Evolutionary conservation across 2,329 filamentous ascomycete genomes (phyloP).

Genomic region (Trichoderma semiorbis): DNA sequence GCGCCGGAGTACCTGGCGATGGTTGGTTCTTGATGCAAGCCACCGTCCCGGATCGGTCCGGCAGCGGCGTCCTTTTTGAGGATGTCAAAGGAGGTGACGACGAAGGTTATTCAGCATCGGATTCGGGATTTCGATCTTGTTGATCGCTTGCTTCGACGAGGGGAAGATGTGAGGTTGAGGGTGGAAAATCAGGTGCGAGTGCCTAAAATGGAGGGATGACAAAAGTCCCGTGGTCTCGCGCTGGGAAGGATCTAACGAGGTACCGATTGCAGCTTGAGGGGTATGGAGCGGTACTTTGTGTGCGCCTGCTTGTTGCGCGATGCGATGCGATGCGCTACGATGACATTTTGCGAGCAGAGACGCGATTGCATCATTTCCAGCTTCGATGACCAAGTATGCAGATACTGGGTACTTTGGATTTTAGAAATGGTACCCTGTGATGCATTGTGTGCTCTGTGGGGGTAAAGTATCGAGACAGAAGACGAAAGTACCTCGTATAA

Average conservation of each 20-base stretch:
- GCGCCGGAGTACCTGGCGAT: not conserved
- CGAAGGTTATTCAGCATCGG: not conserved
- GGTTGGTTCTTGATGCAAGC: not conserved
- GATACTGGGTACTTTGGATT: not conserved
- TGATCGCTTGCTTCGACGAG: not conserved
- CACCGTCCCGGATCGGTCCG: conserved; percentile 10
- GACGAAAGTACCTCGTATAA: not conserved
- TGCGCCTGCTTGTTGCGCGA: not conserved
- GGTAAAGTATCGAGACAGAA: not conserved
- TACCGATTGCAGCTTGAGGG: not conserved
- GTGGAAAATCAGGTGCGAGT: not conserved
- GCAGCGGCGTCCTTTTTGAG: not conserved
- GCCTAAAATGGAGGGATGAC: not conserved
- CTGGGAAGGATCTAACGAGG: not conserved
- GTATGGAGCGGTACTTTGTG: conserved; percentile 7
- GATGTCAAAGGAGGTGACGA: not conserved
- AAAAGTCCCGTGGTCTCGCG: not conserved
- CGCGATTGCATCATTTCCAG: conserved; percentile 12
- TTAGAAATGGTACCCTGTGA: not conserved
- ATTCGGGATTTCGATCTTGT: not conserved
- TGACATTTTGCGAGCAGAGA: conserved; percentile 1
- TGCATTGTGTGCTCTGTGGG: rapidly evolving
- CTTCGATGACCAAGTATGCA: not conserved
- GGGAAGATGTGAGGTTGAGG: not conserved
- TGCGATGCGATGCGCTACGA: not conserved